These are phyloP conservation scores for Cladobotryum protrusum DNA, from an alignment of 2,329 filamentous ascomycete species.

Conservation along the genomic window DNA sequence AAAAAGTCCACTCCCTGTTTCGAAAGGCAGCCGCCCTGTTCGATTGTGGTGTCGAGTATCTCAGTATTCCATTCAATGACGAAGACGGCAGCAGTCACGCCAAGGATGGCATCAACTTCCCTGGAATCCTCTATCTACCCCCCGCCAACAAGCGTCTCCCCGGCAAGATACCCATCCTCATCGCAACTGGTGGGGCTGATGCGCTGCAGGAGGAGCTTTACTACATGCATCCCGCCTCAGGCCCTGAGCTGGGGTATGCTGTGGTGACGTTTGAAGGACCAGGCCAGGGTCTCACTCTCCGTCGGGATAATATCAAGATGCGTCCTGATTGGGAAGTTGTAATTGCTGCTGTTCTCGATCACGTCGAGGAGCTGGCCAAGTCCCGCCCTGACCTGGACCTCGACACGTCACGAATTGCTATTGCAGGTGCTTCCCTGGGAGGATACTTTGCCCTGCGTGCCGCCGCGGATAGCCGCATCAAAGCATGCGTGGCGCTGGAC, in stretches of 20 bases:
- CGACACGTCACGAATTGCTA: constrained; percentile 30
- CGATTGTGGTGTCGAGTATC: not conserved
- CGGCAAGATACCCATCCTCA: not conserved
- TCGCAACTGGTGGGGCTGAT: constrained; percentile 27
- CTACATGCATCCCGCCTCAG: constrained; percentile 23
- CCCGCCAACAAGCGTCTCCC: not conserved
- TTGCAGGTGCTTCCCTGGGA: constrained; percentile 35
- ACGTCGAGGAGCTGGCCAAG: constrained; percentile 16
- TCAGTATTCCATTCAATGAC: not conserved
- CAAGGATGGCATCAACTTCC: not conserved
- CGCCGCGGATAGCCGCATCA: constrained; percentile 24
- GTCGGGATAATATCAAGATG: constrained; percentile 21
- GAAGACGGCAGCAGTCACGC: too few relatives aligned
- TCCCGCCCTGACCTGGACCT: constrained; percentile 22
- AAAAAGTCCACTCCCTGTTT: not conserved
- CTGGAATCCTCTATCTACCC: not conserved
- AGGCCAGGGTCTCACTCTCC: constrained; percentile 35
- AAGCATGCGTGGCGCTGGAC: constrained; percentile 1
- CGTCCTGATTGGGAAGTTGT: constrained; percentile 35
- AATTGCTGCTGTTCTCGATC: constrained; percentile 25
- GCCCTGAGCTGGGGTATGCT: constrained; percentile 32
- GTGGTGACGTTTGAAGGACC: constrained; percentile 40
- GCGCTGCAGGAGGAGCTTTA: constrained; percentile 36
- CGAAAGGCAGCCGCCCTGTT: not conserved
- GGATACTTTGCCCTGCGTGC: constrained; percentile 41